Percentiles rank a stretch among this genome's conserved stretches.
Evolutionary conservation across 805 yeast species (phyloP).

Genomic region (Starmerella kuoi): DNA sequence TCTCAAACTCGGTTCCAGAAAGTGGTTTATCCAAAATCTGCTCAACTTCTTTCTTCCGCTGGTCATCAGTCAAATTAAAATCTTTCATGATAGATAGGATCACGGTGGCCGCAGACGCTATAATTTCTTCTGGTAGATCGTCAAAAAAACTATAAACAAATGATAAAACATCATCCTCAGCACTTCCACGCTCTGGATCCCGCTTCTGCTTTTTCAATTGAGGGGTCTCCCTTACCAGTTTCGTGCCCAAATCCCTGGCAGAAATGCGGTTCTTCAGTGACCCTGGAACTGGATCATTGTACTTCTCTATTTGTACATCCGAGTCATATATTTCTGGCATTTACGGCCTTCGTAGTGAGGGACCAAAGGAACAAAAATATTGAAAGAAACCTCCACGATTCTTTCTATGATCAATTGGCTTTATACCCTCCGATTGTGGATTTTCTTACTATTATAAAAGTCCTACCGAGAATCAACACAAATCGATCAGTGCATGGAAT

Average conservation of each 20-base stretch:
- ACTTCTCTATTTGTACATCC: not conserved
- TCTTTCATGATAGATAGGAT: constrained; percentile 44
- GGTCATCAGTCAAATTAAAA: constrained; percentile 33
- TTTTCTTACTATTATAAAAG: too few species aligned
- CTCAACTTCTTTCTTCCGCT: constrained; percentile 41
- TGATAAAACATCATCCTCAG: not conserved
- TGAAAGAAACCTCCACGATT: too few species aligned
- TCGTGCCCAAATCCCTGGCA: constrained; percentile 1
- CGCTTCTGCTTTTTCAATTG: not conserved
- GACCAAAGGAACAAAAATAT: too few species aligned
- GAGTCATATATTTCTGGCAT: not conserved
- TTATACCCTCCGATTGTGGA: too few species aligned
- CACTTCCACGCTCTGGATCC: not conserved
- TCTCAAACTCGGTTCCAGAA: not conserved
- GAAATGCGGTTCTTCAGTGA: not conserved
- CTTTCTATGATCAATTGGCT: too few species aligned
- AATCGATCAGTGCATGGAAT: too few species aligned
- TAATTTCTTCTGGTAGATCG: constrained; percentile 34
- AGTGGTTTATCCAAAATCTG: constrained; percentile 34
- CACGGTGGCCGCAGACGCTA: constrained; percentile 50
- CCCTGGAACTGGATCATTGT: not conserved
- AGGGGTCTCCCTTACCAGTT: not conserved
- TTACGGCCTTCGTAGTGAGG: too few species aligned
- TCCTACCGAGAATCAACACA: too few species aligned
- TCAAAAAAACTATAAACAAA: constrained; percentile 12